Evolutionary conservation across 2,329 filamentous ascomycete genomes (phyloP).

Genomic region (Penicillium sclerotiorum): DNA sequence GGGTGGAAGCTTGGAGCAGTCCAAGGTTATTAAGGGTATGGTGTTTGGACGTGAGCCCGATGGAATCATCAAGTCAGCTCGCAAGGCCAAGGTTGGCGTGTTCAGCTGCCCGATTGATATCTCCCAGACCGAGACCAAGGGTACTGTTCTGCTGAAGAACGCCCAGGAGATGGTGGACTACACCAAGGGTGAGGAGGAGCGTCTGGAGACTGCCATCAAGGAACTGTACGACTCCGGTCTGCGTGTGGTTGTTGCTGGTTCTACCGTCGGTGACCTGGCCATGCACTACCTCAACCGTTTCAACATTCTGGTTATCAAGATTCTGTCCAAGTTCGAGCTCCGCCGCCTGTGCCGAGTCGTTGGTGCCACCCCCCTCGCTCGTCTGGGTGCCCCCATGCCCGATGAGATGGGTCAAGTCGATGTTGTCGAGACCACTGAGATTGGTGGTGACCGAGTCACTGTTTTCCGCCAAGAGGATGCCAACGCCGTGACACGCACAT

Average conservation of each 20-base stretch:
- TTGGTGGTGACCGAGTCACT: constrained; percentile 95
- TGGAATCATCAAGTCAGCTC: constrained; percentile 85
- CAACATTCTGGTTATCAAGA: constrained; percentile 93
- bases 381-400: constrained; percentile 97
- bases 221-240: constrained; percentile 93
- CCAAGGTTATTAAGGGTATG: constrained; percentile 94
- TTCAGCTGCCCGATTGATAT: constrained; percentile 95
- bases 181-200: constrained; percentile 91
- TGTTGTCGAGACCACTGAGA: constrained; percentile 94
- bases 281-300: constrained; percentile 98
- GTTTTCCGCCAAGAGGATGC: constrained; percentile 88
- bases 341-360: constrained; percentile 93
- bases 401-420: constrained; percentile 97
- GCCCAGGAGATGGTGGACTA: constrained; percentile 99
- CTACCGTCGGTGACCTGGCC: constrained; percentile 92
- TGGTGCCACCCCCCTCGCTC: constrained; percentile 91
- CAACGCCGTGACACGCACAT: constrained; percentile 84
- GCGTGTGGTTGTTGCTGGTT: constrained; percentile 87
- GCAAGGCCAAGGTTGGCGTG: constrained; percentile 92
- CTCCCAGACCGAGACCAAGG: constrained; percentile 97
- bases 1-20: constrained; percentile 94
- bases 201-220: constrained; percentile 90
- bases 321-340: constrained; percentile 97
- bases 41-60: constrained; percentile 97
- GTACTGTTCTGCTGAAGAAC: constrained; percentile 93